Percentiles rank a stretch among this genome's conserved stretches.
Conservation (phyloP, 2,329 filamentous ascomycete species). For the Elsinoe australis region DNA sequence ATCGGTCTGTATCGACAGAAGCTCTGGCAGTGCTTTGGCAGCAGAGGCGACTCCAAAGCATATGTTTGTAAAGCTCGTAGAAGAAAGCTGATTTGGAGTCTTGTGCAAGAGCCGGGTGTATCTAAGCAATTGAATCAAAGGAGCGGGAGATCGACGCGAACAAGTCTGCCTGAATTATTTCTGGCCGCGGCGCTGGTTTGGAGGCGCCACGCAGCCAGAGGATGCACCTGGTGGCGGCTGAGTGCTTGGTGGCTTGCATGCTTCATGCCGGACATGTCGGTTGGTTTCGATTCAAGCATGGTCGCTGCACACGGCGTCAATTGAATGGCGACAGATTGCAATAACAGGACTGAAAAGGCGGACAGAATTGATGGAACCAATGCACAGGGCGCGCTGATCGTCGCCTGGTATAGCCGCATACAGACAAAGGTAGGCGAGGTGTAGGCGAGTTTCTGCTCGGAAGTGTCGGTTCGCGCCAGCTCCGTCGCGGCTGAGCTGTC, state of each 20-base stretch:
- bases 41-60: no score
- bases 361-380: not conserved
- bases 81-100: not conserved
- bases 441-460: no score
- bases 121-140: no score
- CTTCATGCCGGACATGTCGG: not conserved
- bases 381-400: constrained; percentile 7
- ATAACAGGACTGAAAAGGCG: not conserved
- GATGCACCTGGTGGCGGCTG: not conserved
- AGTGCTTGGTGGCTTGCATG: not conserved
- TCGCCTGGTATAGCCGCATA: not conserved
- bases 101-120: no score
- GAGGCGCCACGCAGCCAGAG: not conserved
- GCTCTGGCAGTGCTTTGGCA: no score
- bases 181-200: not conserved
- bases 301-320: no score
- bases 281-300: not conserved
- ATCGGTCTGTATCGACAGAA: no score
- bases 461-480: no score
- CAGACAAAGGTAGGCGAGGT: constrained; percentile 4
- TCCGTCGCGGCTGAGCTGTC: no score
- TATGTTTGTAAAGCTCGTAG: no score
- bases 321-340: no score
- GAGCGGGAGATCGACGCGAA: not conserved
- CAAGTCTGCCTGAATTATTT: not conserved